Evolutionary conservation across 768 basidiomycete species (phyloP).

Genomic region (Mycena floridula): DNA sequence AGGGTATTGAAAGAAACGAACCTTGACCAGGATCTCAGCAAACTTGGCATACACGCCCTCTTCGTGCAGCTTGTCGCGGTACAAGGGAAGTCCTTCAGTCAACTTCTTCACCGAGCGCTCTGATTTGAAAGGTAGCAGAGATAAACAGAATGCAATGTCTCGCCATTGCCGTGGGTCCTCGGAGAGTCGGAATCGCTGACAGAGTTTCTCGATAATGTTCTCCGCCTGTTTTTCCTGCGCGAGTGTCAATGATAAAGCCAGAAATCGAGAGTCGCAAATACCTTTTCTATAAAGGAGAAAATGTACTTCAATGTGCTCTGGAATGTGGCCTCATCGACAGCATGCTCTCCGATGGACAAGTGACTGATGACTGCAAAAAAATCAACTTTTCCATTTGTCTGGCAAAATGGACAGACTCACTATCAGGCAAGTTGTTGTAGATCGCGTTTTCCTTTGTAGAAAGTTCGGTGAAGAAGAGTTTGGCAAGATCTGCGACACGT

Average conservation of each 20-base stretch:
- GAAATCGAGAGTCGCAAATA: slow-evolving; percentile 18
- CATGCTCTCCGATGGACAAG: slow-evolving; percentile 82
- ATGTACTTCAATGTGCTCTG: slow-evolving; percentile 92
- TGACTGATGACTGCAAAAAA: slow-evolving; percentile 79
- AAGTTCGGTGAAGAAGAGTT: slow-evolving; percentile 93
- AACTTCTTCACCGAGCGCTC: slow-evolving; percentile 95
- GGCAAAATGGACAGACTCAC: slow-evolving; percentile 38
- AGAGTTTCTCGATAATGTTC: slow-evolving; percentile 94
- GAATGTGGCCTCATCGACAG: slow-evolving; percentile 90
- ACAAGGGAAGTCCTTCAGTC: slow-evolving; percentile 86
- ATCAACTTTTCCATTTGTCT: background rate
- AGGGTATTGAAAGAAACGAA: slow-evolving; percentile 14
- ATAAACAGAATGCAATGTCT: slow-evolving; percentile 94
- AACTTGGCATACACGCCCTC: slow-evolving; percentile 74
- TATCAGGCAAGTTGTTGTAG: slow-evolving; percentile 97
- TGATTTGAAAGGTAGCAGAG: slow-evolving; percentile 93
- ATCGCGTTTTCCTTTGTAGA: slow-evolving; percentile 98
- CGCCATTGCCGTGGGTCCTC: slow-evolving; percentile 94
- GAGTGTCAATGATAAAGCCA: background rate
- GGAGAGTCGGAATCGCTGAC: slow-evolving; percentile 86
- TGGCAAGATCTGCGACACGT: slow-evolving; percentile 90
- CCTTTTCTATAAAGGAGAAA: slow-evolving; percentile 97
- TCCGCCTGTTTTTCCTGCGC: slow-evolving; percentile 95
- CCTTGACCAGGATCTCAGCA: slow-evolving; percentile 88
- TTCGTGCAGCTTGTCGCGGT: slow-evolving; percentile 95